phyloP scores from a whole-genome alignment of 805 yeast species.

The Scheffersomyces stipitis region DNA sequence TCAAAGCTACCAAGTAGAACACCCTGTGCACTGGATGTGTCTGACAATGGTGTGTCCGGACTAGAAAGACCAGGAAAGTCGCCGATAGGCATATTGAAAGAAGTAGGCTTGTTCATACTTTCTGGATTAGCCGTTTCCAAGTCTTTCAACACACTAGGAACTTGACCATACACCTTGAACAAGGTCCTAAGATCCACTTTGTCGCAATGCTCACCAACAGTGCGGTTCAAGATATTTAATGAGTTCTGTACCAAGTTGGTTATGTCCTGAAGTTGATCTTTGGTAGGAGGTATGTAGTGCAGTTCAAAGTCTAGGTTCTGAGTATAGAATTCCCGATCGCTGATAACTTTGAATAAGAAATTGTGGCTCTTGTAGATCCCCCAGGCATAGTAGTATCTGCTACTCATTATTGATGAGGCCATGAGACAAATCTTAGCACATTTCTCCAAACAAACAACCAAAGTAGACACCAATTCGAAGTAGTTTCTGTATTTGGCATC shows the following conservation, averaged over 20 bases:
- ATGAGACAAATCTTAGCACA: constrained; percentile 1
- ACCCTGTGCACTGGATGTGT: background rate
- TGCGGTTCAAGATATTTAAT: background rate
- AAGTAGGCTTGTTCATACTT: too few species aligned
- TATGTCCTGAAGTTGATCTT: background rate
- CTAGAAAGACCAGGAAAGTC: constrained; percentile 7
- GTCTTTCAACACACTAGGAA: constrained; percentile 10
- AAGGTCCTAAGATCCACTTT: background rate
- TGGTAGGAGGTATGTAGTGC: constrained; percentile 3
- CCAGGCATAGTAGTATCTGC: constrained; percentile 45
- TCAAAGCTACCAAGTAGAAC: background rate
- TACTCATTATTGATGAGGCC: constrained; percentile 4
- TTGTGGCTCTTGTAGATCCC: constrained; percentile 40
- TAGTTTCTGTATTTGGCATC: background rate
- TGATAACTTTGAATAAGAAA: constrained; percentile 26
- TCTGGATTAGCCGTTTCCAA: constrained; percentile 15
- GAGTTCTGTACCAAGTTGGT: constrained; percentile 19
- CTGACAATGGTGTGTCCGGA: constrained; percentile 5
- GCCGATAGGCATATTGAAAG: constrained; percentile 9
- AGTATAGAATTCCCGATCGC: constrained; percentile 25
- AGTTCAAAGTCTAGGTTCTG: background rate
- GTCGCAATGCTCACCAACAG: background rate
- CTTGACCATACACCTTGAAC: background rate
- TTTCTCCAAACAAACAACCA: constrained; percentile 19
- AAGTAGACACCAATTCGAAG: constrained; percentile 14